These are phyloP conservation scores for Phytopythium cucurbitacearum DNA, from an alignment of 352 stramenopile species.

Conservation along the genomic window DNA sequence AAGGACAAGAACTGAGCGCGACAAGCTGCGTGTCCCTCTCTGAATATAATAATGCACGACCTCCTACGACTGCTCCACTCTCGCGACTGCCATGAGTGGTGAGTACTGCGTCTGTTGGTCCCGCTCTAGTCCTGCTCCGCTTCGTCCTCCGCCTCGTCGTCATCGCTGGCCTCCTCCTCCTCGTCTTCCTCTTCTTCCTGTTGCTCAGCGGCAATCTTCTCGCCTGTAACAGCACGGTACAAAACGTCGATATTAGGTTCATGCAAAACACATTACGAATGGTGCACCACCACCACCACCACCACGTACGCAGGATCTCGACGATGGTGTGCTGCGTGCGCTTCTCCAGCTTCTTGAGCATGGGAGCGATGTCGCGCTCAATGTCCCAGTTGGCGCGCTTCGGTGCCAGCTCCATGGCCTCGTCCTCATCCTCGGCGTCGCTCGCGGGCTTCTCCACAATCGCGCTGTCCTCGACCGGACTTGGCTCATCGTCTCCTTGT, in stretches of 20 bases:
- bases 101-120: not conserved
- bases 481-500: slow-evolving; percentile 15
- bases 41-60: slow-evolving; percentile 4
- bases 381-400: slow-evolving; percentile 88
- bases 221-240: slow-evolving; percentile 28
- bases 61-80: not conserved
- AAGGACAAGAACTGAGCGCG: slow-evolving; percentile 27
- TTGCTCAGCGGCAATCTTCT: slow-evolving; percentile 77
- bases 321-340: slow-evolving; percentile 85
- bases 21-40: not conserved
- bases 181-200: slow-evolving; percentile 59
- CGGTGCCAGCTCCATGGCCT: slow-evolving; percentile 68
- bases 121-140: slow-evolving; percentile 13
- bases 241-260: not conserved
- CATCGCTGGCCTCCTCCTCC: slow-evolving; percentile 44
- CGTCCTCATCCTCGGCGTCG: slow-evolving; percentile 49
- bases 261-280: not conserved
- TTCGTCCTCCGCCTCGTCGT: slow-evolving; percentile 29
- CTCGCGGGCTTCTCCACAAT: slow-evolving; percentile 19
- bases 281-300: not conserved
- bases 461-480: slow-evolving; percentile 28
- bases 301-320: slow-evolving; percentile 73
- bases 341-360: slow-evolving; percentile 84
- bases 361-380: slow-evolving; percentile 79
- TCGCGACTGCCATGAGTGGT: not conserved